A percentile compares a stretch with the other conserved stretches of the same genome.
phyloP scores from a whole-genome alignment of 257 asterid genomes.

The Echites panduratus region DNA sequence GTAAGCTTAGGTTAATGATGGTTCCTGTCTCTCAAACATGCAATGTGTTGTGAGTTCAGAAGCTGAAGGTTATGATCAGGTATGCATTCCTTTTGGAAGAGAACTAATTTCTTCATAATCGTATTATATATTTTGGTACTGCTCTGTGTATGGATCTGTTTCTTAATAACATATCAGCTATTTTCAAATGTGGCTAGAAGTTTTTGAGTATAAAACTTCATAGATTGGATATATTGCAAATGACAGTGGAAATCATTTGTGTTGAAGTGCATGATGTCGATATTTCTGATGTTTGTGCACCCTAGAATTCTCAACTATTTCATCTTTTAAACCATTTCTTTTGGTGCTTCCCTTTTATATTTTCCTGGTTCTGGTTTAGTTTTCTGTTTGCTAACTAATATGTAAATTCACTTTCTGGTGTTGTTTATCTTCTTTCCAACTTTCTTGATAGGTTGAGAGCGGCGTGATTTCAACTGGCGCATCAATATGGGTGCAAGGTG shows the following conservation, averaged over 20 bases:
- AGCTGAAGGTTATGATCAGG: conserved; percentile 92
- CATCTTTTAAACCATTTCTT: not conserved
- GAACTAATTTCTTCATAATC: not conserved
- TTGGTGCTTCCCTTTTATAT: not conserved
- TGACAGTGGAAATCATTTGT: not conserved
- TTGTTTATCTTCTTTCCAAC: not conserved
- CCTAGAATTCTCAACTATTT: not conserved
- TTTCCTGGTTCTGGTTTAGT: not conserved
- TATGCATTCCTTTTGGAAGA: conserved; percentile 11
- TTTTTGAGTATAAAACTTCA: not conserved
- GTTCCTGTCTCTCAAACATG: conserved; percentile 93
- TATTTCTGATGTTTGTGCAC: not conserved
- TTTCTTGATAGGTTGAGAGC: conserved; percentile 59
- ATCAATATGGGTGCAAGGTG: conserved; percentile 77
- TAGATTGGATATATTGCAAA: not conserved
- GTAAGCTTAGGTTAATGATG: conserved; percentile 77
- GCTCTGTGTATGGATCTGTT: not conserved
- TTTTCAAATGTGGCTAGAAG: not conserved
- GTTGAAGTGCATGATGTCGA: too few species aligned
- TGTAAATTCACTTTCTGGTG: not conserved
- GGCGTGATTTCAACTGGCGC: conserved; percentile 80
- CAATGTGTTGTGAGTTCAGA: conserved; percentile 89
- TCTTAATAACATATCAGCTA: not conserved
- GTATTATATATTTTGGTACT: not conserved
- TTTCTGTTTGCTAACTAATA: not conserved